Evolutionary conservation across 2,329 filamentous ascomycete genomes (phyloP).

Genomic region (Cryphonectria radicalis): DNA sequence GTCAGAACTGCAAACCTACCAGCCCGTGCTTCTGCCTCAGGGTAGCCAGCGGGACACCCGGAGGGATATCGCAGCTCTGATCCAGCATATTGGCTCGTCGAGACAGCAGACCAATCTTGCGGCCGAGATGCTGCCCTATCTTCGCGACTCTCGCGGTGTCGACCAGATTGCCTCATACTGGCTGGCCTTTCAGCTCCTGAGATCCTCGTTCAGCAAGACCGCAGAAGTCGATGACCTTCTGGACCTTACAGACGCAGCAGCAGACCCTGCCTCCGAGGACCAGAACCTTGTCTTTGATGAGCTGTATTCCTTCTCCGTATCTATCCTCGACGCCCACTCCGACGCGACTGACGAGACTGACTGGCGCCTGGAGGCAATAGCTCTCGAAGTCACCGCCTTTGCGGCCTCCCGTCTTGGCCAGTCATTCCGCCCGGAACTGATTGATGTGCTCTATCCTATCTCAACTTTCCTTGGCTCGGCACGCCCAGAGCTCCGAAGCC

Average conservation of each 20-base stretch:
- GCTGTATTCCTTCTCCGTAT: conserved; percentile 70
- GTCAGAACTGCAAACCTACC: conserved; percentile 48
- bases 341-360: conserved; percentile 54
- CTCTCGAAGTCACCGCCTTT: conserved; percentile 79
- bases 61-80: conserved; percentile 60
- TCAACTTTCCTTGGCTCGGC: conserved; percentile 82
- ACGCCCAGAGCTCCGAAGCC: conserved; percentile 69
- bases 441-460: conserved; percentile 91
- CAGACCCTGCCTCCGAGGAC: conserved; percentile 45
- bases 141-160: conserved; percentile 61
- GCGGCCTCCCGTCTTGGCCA: conserved; percentile 69
- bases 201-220: conserved; percentile 55
- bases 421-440: conserved; percentile 81
- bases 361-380: conserved; percentile 77
- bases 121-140: conserved; percentile 65
- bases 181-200: conserved; percentile 75
- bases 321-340: conserved; percentile 59
- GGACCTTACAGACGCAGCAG: conserved; percentile 51
- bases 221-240: conserved; percentile 70
- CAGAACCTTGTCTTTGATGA: conserved; percentile 61
- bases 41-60: conserved; percentile 70
- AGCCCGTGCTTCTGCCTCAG: conserved; percentile 64
- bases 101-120: conserved; percentile 65
- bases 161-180: conserved; percentile 75
- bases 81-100: conserved; percentile 58